Base-by-base conservation (phyloP, 2,329 filamentous ascomycete genomes). In the Ascochyta pisi region DNA sequence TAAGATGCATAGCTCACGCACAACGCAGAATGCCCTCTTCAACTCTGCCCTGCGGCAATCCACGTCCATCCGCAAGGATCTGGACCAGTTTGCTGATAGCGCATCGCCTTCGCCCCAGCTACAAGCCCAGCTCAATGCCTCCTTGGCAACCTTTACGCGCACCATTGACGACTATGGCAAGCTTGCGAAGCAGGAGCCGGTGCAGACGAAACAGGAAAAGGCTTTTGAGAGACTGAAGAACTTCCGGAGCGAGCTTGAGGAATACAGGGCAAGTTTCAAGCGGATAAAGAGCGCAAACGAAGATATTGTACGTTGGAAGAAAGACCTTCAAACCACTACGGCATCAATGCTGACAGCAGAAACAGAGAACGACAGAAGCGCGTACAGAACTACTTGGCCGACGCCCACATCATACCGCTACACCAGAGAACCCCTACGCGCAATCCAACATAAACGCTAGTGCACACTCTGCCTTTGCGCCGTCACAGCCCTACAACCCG, bases 81-180 rank as follows among this genome's bases (percentile, higher is more conserved):
- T 96, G 60, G 86, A 90, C 66, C 82, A 83, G 42, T 88, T 93
- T 68, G 83, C 88, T 54, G 81, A 86, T 57, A 80, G 82, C 8
- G 76, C 80, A 27, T 82, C 84, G 47, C 82, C 82, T 44, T 87
- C 86, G 37, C 81, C 84, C 42, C 85, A 86, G 47, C 81, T 90
- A 12, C 88, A 89, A 70, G 84, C 71, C 43, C 73, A 76, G 47
- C 70, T 76, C 54, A 70, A 69, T 60, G 71, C 72, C 3, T 73
- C 90, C 13, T 80, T 96, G 27, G 87, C 90, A 39, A 87, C 92
- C 57, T 92, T 99, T 76, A 86, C 90, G 42, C 91, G 95, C 58
- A 96, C 92, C 0, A 84, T 99, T 62, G 93, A 97, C 78, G 93
- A 97, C 73, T 99, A 99, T 81, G 86, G 89, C 69, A 84, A 85